Evolutionary conservation across 106 monocot species (phyloP), one percentile per base, ranked within the genome.

Genomic region (Platanthera zijinensis): DNA sequence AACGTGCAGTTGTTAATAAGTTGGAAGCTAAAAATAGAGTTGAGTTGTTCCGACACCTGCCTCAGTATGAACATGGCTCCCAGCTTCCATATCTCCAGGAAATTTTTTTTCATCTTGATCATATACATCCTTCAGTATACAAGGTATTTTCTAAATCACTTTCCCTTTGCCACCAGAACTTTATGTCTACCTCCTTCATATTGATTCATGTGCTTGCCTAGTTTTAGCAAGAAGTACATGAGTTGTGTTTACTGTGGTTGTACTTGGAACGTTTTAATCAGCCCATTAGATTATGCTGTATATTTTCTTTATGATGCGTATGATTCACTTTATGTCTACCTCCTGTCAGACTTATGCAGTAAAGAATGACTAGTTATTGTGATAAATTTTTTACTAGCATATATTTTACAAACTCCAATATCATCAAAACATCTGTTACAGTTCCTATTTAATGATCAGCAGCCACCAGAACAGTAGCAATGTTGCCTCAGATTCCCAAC

Each of bases 11-110:
- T 12, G 91, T 91, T 6, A 89, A 83, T 78, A 89, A 95, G 74
- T 79, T 74, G 61, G 91, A 95, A 87, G 87, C 91, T 32, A 82
- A 80, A 74, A 95, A 95, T 48, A 87, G 82, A 78, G 95, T 91
- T 84, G 95, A 95, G 75, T 81, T 95, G 78, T 95, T 95, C 59
- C 77, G 91, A 46, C 95, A 95, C 74, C 78, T 95, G 50, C 95
- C 95, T 47, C 91, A 95, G 62, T 95, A 92, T 78, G 80, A 83
- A 5, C 91, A 92, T 83, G 91, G 95, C 47, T 86, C 89, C 49
- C 91, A 91, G 51, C 84, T 91, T 77, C 91, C 89, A 70, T 85
- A 91, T 78, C 85, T 89, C 30, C 87, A 95, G 71, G 76, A 89
- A 57, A 95, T 82, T 50, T 89, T 91, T 75, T 95, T 91, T 76